Base-by-base conservation (phyloP, 306 rosid species). In the Trifolium pratense region DNA sequence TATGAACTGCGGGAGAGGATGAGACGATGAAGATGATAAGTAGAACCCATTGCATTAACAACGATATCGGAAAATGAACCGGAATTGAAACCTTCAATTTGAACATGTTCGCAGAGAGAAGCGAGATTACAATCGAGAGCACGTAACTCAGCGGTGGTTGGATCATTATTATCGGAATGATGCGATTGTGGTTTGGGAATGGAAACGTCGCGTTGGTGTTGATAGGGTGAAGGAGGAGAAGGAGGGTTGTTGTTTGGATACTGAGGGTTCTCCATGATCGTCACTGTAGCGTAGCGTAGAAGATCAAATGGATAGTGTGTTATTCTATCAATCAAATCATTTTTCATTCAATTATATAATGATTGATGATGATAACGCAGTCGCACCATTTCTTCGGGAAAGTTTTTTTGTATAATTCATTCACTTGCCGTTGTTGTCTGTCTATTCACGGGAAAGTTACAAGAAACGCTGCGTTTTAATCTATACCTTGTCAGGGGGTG, bases 1-100 rank as follows among this genome's bases (percentile, higher is more conserved):
- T 94, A 94, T 12, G 98, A 91, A 82, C 99, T 94, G 72, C 99
- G 99, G 7, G 99, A 91, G 70, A 94, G 91, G 71, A 94, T 86
- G 52, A 94, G 90, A 68, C 97, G 99, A 75, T 94, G 99, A 80
- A 91, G 99, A 75, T 37, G 91, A 87, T 87, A 94, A 80, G 97
- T 80, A 72, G 97, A 88, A 63, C 90, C 92, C 95, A 88, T 87
- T 69, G 99, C 91, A 72, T 87, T 86, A 48, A 94, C 90, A 29
- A 94, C 75, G 74, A 94, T 82, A 51, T 94, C 99, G 70, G 96
- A 91, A 85, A 94, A 91, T 15, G 90, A 80, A 49, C 95, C 91
- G 48, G 99, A 84, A 46, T 83, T 91, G 91, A 91, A 94, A 49
- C 99, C 99, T 70, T 94, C 99, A 71, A 85, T 77, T 70, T 89